Evolutionary conservation across 345 rosid genomes (phyloP).

Genomic region (Crucihimalaya himalaica): DNA sequence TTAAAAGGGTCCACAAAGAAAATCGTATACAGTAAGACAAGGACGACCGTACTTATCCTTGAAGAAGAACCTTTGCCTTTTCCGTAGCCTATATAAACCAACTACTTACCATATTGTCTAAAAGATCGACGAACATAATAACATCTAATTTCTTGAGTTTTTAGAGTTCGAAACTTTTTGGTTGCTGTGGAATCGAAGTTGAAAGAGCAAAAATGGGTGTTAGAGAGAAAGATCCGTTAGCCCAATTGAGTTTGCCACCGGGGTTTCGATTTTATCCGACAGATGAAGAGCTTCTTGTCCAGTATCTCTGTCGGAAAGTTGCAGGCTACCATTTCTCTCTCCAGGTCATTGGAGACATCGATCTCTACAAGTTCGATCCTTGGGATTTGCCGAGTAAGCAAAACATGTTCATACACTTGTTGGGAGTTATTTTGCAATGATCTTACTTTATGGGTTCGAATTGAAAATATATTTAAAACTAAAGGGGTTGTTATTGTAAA

Average conservation of each 20-base stretch:
- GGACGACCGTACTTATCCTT: slow-evolving; percentile 77
- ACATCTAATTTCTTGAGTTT: not conserved
- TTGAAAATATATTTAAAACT: not conserved
- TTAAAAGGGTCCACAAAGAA: slow-evolving; percentile 22
- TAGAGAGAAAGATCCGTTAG: slow-evolving; percentile 62
- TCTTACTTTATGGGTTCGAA: not conserved
- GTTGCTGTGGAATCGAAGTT: not conserved
- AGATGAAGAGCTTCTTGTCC: slow-evolving; percentile 95
- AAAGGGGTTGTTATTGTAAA: not conserved
- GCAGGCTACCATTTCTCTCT: slow-evolving; percentile 73
- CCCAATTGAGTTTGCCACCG: slow-evolving; percentile 89
- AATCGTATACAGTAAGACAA: slow-evolving; percentile 46
- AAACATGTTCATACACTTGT: not conserved
- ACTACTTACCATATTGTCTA: not conserved
- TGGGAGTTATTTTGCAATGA: not conserved
- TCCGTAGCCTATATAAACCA: slow-evolving; percentile 36
- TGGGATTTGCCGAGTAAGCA: slow-evolving; percentile 91
- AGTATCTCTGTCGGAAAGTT: slow-evolving; percentile 78
- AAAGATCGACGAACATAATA: slow-evolving; percentile 18
- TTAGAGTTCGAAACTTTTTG: not conserved
- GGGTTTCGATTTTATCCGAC: slow-evolving; percentile 94
- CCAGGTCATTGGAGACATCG: slow-evolving; percentile 77
- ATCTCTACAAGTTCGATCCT: slow-evolving; percentile 92
- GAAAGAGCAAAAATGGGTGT: slow-evolving; percentile 59
- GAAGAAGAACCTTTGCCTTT: slow-evolving; percentile 13